These are phyloP conservation scores for Torrubiella hemipterigena DNA, from an alignment of 2,329 filamentous ascomycete genomes.

Conservation along the genomic window DNA sequence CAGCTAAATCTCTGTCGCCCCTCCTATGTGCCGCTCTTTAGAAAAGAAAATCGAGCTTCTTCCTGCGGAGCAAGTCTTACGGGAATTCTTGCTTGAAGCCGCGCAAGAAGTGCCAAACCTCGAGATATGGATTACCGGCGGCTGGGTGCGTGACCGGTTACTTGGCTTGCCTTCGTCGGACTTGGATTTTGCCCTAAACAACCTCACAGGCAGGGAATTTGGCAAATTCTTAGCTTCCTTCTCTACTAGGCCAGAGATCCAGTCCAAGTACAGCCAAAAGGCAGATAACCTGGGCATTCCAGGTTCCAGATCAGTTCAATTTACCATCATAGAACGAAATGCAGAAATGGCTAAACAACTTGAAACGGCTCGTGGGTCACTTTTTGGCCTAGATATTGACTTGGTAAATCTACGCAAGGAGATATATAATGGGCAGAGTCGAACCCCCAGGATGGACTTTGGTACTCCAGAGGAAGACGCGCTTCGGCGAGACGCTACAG, in stretches of 20 bases:
- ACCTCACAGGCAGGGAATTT: conserved; percentile 8
- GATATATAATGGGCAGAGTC: conserved; percentile 8
- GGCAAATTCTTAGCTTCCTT: conserved; percentile 6
- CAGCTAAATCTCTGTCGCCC: too few relatives aligned
- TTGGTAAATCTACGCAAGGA: conserved; percentile 11
- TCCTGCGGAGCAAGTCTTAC: conserved; percentile 7
- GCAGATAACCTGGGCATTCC: conserved; percentile 5
- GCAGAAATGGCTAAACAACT: conserved; percentile 8
- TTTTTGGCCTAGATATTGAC: conserved; percentile 10
- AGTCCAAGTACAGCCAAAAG: not conserved
- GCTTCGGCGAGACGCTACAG: conserved; percentile 9
- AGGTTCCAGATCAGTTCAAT: conserved; percentile 3
- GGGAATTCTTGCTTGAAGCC: conserved; percentile 8
- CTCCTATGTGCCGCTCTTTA: too few relatives aligned
- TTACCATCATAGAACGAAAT: conserved; percentile 7
- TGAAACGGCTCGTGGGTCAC: conserved; percentile 7
- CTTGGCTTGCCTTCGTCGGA: conserved; percentile 9
- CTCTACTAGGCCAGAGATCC: not conserved
- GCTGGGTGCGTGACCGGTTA: conserved; percentile 10
- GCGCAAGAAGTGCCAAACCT: conserved; percentile 6
- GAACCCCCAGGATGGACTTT: conserved; percentile 9
- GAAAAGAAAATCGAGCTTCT: conserved; percentile 2
- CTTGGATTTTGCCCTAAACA: conserved; percentile 8
- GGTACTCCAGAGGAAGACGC: conserved; percentile 10
- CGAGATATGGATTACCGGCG: conserved; percentile 9